Conservation (phyloP, 441 rosid species). For the Raphanus hybrid region DNA sequence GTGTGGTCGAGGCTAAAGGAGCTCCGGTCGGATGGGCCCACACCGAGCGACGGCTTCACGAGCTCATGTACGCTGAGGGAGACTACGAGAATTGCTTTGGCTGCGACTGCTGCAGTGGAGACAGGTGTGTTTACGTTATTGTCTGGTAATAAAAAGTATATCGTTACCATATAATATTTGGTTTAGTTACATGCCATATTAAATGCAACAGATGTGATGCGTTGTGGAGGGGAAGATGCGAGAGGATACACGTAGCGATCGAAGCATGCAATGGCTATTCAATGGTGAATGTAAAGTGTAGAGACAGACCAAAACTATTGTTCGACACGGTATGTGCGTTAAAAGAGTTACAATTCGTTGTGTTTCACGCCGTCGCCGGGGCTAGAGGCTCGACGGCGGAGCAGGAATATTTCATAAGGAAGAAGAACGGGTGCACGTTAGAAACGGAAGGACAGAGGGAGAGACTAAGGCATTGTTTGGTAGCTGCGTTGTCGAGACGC, state of each 20-base stretch:
- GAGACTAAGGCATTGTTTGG: slow-evolving; percentile 61
- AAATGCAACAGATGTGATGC: slow-evolving; percentile 34
- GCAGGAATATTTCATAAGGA: slow-evolving; percentile 88
- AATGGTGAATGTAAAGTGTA: slow-evolving; percentile 62
- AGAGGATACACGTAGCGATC: slow-evolving; percentile 62
- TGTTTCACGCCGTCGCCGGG: slow-evolving; percentile 82
- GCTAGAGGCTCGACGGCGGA: slow-evolving; percentile 71
- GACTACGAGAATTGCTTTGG: slow-evolving; percentile 72
- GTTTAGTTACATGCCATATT: not conserved
- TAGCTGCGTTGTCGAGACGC: slow-evolving; percentile 82
- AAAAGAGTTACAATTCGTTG: slow-evolving; percentile 78
- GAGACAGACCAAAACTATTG: slow-evolving; percentile 82
- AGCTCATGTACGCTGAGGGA: slow-evolving; percentile 63
- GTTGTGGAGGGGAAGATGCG: slow-evolving; percentile 49
- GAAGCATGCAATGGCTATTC: slow-evolving; percentile 83
- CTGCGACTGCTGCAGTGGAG: slow-evolving; percentile 49
- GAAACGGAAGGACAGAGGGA: slow-evolving; percentile 62
- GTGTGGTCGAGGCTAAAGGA: slow-evolving; percentile 57
- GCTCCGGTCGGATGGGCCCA: slow-evolving; percentile 64
- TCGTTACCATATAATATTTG: not conserved
- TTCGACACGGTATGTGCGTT: slow-evolving; percentile 83
- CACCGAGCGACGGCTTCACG: slow-evolving; percentile 88
- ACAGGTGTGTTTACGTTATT: slow-evolving; percentile 23
- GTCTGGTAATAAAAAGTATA: not conserved
- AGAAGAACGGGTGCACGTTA: slow-evolving; percentile 70